Base-by-base conservation (phyloP, 2,329 filamentous ascomycete species). In the Aureobasidium musti region DNA sequence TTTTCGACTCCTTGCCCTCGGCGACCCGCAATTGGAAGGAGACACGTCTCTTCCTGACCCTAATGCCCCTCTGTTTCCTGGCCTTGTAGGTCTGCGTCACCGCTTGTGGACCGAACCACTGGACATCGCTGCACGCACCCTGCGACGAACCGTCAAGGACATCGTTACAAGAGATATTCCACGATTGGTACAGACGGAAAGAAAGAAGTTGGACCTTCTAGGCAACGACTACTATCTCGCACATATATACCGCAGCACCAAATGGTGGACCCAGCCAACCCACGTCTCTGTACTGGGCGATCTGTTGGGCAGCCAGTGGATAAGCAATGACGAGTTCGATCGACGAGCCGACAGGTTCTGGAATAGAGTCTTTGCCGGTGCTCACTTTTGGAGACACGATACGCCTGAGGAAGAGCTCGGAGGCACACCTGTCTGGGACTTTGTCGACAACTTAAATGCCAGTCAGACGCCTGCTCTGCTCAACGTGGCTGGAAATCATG, bases 141-240 rank as follows among this genome's bases (percentile, higher is more conserved):
- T 70, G 61, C 56, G 56, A 30, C 60, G 65, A 8, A 72, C 73
- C 5, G 67, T 71, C 23, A 65, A 63, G 21, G 72, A 69, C 11
- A 69, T 76, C 4, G 67, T 74, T 17, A 67, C 64, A 0, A 69
- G 89, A 67, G 92, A 97, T 75, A 79, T 92, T 2, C 87, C 87
- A 7, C 84, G 86, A 70, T 82, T 88, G 21, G 71, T 93, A 59
- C 82, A 87, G 71, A 88, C 87, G 1, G 80, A 84, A 60, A 86
- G 91, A 70, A 99, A 99, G 80, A 84, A 86, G 21, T 77, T 99
- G 71, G 95, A 99, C 77, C 85, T 97, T 1, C 86, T 92, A 73
- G 95, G 95, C 4, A 99, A 99, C 78, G 95, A 99, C 78, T 91
- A 88, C 74, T 99, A 98, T 77, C 85, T 99, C 37, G 91, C 91